Base-by-base conservation (phyloP, 2,329 filamentous ascomycete genomes). In the Geosmithia putterillii region DNA sequence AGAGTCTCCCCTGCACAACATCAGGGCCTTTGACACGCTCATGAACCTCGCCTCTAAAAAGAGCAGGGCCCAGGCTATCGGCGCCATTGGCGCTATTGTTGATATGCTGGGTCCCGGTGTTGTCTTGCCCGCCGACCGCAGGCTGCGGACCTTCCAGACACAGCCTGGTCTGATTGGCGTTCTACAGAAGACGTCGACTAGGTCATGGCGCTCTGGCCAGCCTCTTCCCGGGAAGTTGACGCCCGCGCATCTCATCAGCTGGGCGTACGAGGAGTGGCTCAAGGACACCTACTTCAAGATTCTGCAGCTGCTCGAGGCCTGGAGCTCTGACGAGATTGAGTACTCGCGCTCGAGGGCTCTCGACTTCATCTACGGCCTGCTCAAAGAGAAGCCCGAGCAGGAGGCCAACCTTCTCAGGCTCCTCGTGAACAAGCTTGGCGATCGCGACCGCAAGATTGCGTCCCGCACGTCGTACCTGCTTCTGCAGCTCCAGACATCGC, bases 341-440 rank as follows among this genome's bases (percentile, higher is more conserved):
- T 96, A 90, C 62, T 88, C 94, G 36, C 81, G 94, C 47, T 84
- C 82, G 41, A 81, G 86, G 50, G 85, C 90, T 3, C 74, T 98
- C 38, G 92, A 88, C 51, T 94, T 95, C 54, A 83, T 96, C 34
- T 96, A 82, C 58, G 88, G 90, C 49, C 69, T 98, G 35, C 68
- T 98, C 47, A 92, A 87, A 60, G 89, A 95, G 60, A 98, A 95
- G 65, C 90, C 92, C 0, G 92, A 98, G 62, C 92, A 98, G 58
- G 92, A 98, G 62, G 83, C 90, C 44, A 98, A 98, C 59, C 67
- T 98, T 48, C 69, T 98, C 47, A 81, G 90, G 43, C 69, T 98
- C 44, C 67, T 98, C 45, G 87, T 98, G 52, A 96, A 96, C 69
- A 98, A 98, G 63, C 76, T 98, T 21, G 90, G 94, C 53, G 92